These are phyloP conservation scores for Gossypium turneri DNA, from an alignment of 345 rosid species.

Conservation along the genomic window DNA sequence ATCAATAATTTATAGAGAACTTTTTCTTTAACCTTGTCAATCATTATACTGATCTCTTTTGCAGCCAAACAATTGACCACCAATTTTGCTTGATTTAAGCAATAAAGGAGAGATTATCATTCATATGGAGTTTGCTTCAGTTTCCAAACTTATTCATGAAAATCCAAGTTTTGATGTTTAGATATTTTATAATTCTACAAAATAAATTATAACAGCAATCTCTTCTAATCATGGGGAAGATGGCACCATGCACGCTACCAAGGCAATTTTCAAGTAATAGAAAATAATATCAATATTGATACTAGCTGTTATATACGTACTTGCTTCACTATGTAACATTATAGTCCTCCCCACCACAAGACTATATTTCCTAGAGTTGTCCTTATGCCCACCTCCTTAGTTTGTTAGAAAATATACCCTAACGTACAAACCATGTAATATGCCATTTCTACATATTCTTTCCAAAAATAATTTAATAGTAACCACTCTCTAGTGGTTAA, in stretches of 20 bases:
- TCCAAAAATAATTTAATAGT: background rate
- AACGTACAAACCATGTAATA: background rate
- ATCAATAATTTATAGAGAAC: background rate
- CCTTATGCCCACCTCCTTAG: slow-evolving; percentile 1
- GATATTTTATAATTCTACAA: background rate
- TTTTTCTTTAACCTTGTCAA: background rate
- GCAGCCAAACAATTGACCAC: background rate
- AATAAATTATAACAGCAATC: background rate
- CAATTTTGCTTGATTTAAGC: background rate
- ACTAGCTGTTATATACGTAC: background rate
- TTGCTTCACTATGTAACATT: background rate
- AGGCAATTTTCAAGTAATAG: background rate
- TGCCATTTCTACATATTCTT: background rate
- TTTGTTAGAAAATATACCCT: background rate
- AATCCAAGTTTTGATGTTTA: background rate
- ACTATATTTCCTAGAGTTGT: background rate
- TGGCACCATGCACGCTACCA: background rate
- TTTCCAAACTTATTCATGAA: background rate
- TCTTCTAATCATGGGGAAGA: background rate
- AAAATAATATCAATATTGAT: background rate
- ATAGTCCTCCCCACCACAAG: background rate
- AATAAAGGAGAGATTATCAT: background rate
- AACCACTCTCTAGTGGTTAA: background rate
- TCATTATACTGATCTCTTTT: background rate
- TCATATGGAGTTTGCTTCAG: background rate